Evolutionary conservation across 1,139 yeast genomes (phyloP).

Genomic region (Saccharomycopsis phalli): DNA sequence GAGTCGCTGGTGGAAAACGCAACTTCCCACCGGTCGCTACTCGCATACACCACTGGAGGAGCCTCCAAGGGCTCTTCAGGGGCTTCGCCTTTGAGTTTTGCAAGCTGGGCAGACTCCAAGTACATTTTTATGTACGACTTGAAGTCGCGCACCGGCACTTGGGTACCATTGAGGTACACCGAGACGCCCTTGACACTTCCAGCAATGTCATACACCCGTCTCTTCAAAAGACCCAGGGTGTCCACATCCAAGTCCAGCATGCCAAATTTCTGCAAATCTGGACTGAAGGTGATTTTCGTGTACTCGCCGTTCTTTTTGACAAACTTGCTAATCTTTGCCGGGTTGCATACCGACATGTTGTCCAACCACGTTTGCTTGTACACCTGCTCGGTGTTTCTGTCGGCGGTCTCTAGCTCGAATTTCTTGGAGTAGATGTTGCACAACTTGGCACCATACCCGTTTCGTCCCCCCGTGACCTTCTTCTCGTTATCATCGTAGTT

Average conservation of each 20-base stretch:
- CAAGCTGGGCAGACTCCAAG: constrained; percentile 55
- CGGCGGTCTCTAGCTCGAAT: constrained; percentile 86
- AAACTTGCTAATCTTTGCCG: constrained; percentile 61
- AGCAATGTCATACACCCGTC: constrained; percentile 93
- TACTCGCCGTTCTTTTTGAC: constrained; percentile 58
- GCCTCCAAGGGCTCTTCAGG: constrained; percentile 32
- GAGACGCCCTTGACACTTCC: constrained; percentile 87
- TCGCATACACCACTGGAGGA: constrained; percentile 72
- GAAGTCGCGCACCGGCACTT: constrained; percentile 63
- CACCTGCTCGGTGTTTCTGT: constrained; percentile 47
- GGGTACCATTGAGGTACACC: constrained; percentile 70
- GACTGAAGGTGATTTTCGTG: constrained; percentile 82
- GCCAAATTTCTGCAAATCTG: constrained; percentile 76
- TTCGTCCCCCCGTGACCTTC: constrained; percentile 98
- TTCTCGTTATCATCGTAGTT: constrained; percentile 93
- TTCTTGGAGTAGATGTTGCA: constrained; percentile 89
- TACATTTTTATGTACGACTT: constrained; percentile 86
- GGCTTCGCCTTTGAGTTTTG: constrained; percentile 24
- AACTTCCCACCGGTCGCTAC: constrained; percentile 82
- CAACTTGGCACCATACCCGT: constrained; percentile 96
- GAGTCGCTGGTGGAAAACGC: constrained; percentile 95
- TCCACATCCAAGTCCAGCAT: constrained; percentile 81
- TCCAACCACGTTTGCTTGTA: constrained; percentile 81
- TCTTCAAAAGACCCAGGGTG: constrained; percentile 69
- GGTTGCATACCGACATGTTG: constrained; percentile 73